Evolutionary conservation across 1,284 basidiomycete genomes (phyloP).

Genomic region (Ustilago bromivora): DNA sequence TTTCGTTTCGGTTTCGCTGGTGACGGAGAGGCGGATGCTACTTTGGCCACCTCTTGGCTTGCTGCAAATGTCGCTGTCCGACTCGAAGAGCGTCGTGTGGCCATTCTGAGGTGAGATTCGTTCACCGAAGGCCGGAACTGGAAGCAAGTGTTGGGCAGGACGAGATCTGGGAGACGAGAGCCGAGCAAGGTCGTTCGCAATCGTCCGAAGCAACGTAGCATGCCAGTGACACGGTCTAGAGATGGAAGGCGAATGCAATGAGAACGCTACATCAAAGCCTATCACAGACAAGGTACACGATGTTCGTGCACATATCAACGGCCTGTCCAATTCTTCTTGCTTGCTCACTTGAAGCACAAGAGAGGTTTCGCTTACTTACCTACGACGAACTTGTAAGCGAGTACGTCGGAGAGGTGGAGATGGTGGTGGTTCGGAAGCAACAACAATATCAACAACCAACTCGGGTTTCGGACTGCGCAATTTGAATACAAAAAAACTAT

Average conservation of each 20-base stretch:
- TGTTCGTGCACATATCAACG: neutral
- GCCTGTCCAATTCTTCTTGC: neutral
- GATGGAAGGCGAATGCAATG: neutral
- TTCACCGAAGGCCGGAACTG: neutral
- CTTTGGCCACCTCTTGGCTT: neutral
- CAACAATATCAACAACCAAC: too few relatives aligned
- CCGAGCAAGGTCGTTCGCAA: neutral
- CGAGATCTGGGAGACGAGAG: neutral
- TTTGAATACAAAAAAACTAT: too few relatives aligned
- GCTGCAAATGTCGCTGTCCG: slow-evolving; percentile 5
- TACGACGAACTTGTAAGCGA: too few relatives aligned
- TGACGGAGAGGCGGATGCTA: slow-evolving; percentile 7
- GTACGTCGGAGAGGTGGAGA: too few relatives aligned
- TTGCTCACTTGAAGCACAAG: neutral
- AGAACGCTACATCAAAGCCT: neutral
- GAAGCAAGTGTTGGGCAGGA: neutral
- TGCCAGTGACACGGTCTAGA: slow-evolving; percentile 3
- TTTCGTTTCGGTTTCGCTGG: slow-evolving; percentile 35
- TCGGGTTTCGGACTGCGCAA: too few relatives aligned
- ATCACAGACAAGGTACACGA: neutral
- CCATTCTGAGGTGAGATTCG: slow-evolving; percentile 10
- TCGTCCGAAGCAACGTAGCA: neutral
- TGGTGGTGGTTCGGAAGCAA: too few relatives aligned
- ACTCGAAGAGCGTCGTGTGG: slow-evolving; percentile 19
- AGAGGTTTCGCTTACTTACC: neutral